phyloP scores from a whole-genome alignment of 495 filamentous ascomycete species.

The Extremus antarcticus region DNA sequence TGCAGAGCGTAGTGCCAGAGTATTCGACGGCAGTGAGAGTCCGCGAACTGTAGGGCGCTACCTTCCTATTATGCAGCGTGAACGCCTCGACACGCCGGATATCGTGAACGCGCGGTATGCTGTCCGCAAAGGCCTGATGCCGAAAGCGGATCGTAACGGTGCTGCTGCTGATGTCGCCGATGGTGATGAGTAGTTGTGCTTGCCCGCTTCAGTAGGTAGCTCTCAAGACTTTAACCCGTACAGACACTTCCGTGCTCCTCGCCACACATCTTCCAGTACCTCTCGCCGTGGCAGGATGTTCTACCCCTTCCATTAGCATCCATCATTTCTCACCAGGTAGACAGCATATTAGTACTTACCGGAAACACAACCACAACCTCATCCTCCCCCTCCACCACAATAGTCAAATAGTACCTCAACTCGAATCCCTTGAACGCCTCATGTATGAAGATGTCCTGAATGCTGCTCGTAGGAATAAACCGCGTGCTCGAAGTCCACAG shows the following conservation, averaged over 20 bases:
- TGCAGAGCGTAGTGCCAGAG: constrained; percentile 39
- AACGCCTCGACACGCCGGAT: constrained; percentile 50
- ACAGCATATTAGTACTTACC: constrained; percentile 31
- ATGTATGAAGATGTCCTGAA: constrained; percentile 86
- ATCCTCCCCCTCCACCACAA: constrained; percentile 84
- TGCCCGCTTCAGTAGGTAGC: not conserved
- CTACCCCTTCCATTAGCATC: constrained; percentile 23
- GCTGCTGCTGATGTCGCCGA: constrained; percentile 3
- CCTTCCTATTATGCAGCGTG: constrained; percentile 55
- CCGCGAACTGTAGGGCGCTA: constrained; percentile 55
- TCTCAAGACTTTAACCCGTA: constrained; percentile 47
- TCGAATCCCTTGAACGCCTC: constrained; percentile 92
- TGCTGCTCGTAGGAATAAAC: constrained; percentile 87
- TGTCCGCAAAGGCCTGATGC: constrained; percentile 49
- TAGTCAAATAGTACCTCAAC: constrained; percentile 77
- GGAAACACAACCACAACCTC: constrained; percentile 90
- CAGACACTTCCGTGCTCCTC: constrained; percentile 62
- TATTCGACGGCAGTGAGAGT: constrained; percentile 61
- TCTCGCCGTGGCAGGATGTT: constrained; percentile 56
- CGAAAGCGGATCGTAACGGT: not conserved
- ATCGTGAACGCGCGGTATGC: constrained; percentile 71
- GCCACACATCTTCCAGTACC: constrained; percentile 78
- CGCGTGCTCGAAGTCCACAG: constrained; percentile 57
- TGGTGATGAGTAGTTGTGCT: constrained; percentile 8
- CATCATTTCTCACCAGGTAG: not conserved